Evolutionary conservation across 257 asterid genomes (phyloP), one percentile per base, ranked within the genome.

Genomic region (Asclepias syriaca): DNA sequence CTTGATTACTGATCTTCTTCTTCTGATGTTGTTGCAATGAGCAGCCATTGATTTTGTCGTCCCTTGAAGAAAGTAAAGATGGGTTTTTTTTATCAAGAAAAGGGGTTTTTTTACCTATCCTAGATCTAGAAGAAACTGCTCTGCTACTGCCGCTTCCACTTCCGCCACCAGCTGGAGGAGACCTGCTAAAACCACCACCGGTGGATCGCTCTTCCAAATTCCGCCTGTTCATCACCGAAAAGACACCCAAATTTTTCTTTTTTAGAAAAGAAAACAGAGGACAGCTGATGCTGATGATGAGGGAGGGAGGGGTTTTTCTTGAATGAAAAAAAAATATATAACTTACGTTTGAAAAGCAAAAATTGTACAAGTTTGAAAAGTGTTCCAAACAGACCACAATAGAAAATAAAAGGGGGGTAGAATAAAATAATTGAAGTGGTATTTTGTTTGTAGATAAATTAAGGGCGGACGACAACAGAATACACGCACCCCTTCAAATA

Each of bases 161-260:
- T 0, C 43, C 65, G 18, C 40, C 80, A 45, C 69, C 74, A 60
- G 70, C 66, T 8, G 68, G 27, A 3, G 81, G 69, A 72, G 81
- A 72, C 49, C 66, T 72, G 53, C 21, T 60, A 32, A 51, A 43
- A 7, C 48, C 76, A 54, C 54, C 80, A 16, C 10, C 29, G 34
- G 51, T 58, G 27, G 83, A 79, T 79, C 74, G 77, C 53, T 79
- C 79, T 54, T 79, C 83, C 51, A 49, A 40, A 72, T 72, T 75
- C 75, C 68, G 70, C 70, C 77, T 79, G 72, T 79, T 71, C 79
- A 74, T 78, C n/a, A 58, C 71, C 72, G 49, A 53, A 54, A 48
- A 50, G 56, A 63, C 63, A 53, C 57, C 57, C 9, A 12, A 45
- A 15, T 13, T 51, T 6, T 19, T 15, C 43, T 50, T 74, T 74